These are phyloP conservation scores for Vanrija sp. DNA, from an alignment of 1,284 basidiomycete genomes.

Conservation along the genomic window DNA sequence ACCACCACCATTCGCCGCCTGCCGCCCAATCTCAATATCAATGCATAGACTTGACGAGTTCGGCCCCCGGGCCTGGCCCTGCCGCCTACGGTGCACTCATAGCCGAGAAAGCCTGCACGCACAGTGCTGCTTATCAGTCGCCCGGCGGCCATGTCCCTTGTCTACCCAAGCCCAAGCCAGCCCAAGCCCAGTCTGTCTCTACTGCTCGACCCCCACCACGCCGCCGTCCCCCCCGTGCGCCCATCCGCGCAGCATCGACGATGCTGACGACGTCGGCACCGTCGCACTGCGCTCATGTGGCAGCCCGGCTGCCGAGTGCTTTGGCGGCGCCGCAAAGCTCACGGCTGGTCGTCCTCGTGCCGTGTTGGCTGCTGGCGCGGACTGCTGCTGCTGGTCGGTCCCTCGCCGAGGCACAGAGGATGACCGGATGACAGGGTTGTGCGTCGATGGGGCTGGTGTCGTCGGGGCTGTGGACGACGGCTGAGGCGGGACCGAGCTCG, in stretches of 20 bases:
- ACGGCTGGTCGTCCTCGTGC: slow-evolving; percentile 2
- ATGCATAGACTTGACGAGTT: too few relatives aligned
- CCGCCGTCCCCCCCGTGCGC: background rate
- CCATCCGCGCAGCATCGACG: background rate
- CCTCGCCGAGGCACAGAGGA: background rate
- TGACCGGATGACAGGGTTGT: background rate
- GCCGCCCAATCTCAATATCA: too few relatives aligned
- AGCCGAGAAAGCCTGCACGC: too few relatives aligned
- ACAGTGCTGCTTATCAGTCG: too few relatives aligned
- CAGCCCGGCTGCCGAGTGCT: background rate
- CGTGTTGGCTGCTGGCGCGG: background rate
- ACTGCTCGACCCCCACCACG: background rate
- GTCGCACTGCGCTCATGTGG: background rate
- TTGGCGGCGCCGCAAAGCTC: background rate
- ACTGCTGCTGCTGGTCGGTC: background rate
- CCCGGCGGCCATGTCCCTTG: too few relatives aligned
- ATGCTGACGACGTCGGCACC: background rate
- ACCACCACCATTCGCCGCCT: too few relatives aligned
- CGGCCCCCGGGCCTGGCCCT: too few relatives aligned
- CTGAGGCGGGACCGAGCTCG: background rate
- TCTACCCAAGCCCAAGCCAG: too few relatives aligned
- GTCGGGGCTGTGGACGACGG: background rate
- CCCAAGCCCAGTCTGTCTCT: too few relatives aligned
- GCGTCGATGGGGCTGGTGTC: background rate
- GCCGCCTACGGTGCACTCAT: too few relatives aligned